A percentile compares a stretch with the other conserved stretches of the same genome.
Conservation (phyloP, 805 yeast species). For the Nakazawaea holstii region DNA sequence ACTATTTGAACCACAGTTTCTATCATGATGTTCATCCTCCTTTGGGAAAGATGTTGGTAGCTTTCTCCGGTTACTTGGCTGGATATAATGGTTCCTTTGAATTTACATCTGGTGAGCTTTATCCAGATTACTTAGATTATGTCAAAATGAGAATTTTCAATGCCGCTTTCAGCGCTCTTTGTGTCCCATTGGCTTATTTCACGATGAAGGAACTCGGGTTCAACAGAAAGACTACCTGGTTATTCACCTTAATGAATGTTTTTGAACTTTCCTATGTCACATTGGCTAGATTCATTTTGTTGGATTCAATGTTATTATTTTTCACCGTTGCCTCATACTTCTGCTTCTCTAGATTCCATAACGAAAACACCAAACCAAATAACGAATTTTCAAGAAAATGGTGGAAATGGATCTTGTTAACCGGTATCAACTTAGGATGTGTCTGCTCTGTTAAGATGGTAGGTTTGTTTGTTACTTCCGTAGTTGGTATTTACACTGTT, state of each 20-base stretch:
- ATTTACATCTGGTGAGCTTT: slow-evolving; percentile 60
- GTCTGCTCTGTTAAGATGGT: slow-evolving; percentile 95
- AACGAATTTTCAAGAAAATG: slow-evolving; percentile 64
- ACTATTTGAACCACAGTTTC: slow-evolving; percentile 80
- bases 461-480: slow-evolving; percentile 82
- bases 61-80: slow-evolving; percentile 78
- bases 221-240: slow-evolving; percentile 66
- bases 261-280: slow-evolving; percentile 82
- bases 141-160: slow-evolving; percentile 86
- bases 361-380: slow-evolving; percentile 39
- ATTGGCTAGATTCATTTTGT: slow-evolving; percentile 80
- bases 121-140: slow-evolving; percentile 61
- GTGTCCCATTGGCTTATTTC: slow-evolving; percentile 83
- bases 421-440: slow-evolving; percentile 86
- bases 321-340: slow-evolving; percentile 83
- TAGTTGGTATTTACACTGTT: slow-evolving; percentile 86
- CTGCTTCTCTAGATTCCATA: slow-evolving; percentile 68
- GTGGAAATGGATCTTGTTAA: slow-evolving; percentile 89
- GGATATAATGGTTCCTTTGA: slow-evolving; percentile 78
- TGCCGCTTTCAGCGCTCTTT: slow-evolving; percentile 74
- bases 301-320: slow-evolving; percentile 87
- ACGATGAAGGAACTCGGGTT: slow-evolving; percentile 76
- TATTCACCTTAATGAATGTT: slow-evolving; percentile 73
- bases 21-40: slow-evolving; percentile 99
- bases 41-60: slow-evolving; percentile 88